Conservation (phyloP, 257 asterid species). For the Craterostigma plantagineum region DNA sequence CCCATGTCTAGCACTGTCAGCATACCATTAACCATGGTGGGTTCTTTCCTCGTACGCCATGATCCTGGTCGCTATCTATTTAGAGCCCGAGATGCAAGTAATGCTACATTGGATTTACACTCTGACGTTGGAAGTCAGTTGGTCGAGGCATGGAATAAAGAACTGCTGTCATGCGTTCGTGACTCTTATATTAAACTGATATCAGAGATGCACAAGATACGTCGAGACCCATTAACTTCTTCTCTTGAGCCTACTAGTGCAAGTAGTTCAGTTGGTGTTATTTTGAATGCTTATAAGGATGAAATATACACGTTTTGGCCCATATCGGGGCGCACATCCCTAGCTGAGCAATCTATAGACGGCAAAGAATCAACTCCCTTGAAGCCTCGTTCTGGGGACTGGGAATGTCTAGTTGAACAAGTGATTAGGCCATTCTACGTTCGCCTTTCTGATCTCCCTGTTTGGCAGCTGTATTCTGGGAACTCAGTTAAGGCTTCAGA, state of each 20-base stretch:
- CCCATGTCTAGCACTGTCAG: slow-evolving; percentile 55
- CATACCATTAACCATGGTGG: slow-evolving; percentile 64
- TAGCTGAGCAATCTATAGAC: slow-evolving; percentile 16
- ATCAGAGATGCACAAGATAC: slow-evolving; percentile 80
- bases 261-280: slow-evolving; percentile 31
- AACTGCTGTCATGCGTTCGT: slow-evolving; percentile 82
- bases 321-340: slow-evolving; percentile 29
- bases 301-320: slow-evolving; percentile 87
- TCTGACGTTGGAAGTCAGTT: slow-evolving; percentile 77
- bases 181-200: slow-evolving; percentile 77
- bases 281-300: slow-evolving; percentile 44
- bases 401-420: slow-evolving; percentile 58
- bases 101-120: slow-evolving; percentile 19
- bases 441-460: slow-evolving; percentile 69
- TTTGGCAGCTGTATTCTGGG: slow-evolving; percentile 89
- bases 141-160: slow-evolving; percentile 93
- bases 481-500: slow-evolving; percentile 74
- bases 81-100: slow-evolving; percentile 37
- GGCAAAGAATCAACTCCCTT: slow-evolving; percentile 19
- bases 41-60: slow-evolving; percentile 86
- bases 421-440: slow-evolving; percentile 70
- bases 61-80: slow-evolving; percentile 71
- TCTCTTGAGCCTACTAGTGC: slow-evolving; percentile 34
- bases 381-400: slow-evolving; percentile 44
- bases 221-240: slow-evolving; percentile 57